phyloP scores from a whole-genome alignment of 1,139 yeast species.

The Sugiyamaella castrensis region DNA sequence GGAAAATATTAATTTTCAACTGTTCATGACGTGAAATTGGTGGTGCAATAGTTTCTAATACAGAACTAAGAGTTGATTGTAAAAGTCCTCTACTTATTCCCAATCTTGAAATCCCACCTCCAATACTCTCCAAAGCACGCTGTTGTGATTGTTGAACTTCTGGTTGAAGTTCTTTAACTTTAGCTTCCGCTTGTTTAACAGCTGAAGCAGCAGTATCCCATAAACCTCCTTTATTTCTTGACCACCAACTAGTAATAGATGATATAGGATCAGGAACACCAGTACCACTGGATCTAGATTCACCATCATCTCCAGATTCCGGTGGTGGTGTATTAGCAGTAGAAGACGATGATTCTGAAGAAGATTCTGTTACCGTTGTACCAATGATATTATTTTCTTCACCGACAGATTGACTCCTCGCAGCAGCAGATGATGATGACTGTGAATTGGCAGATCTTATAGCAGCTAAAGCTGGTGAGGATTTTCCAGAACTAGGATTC shows the following conservation, averaged over 20 bases:
- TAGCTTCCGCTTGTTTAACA: conserved; percentile 52
- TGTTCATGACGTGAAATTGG: conserved; percentile 63
- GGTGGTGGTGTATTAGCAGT: neutral
- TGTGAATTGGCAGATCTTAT: neutral
- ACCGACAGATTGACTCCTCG: neutral
- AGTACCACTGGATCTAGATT: neutral
- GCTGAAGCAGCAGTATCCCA: conserved; percentile 67
- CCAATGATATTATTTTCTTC: neutral
- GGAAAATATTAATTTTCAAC: conserved; percentile 73
- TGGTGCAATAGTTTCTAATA: conserved; percentile 54
- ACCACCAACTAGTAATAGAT: conserved; percentile 52
- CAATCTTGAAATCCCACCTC: conserved; percentile 26
- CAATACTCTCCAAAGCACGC: conserved; percentile 28
- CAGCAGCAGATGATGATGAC: neutral
- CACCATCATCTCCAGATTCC: conserved; percentile 3
- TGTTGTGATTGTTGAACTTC: conserved; percentile 26
- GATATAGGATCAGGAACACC: conserved; percentile 19
- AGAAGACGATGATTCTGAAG: neutral
- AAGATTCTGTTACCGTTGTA: neutral
- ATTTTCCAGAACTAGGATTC: conserved; percentile 27
- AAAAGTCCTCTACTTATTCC: conserved; percentile 24
- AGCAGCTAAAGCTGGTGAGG: conserved; percentile 22
- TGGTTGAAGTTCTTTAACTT: conserved; percentile 39
- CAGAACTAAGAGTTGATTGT: conserved; percentile 45
- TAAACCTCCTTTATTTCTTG: conserved; percentile 38